Evolutionary conservation across 192 early-diverging fungal genomes (phyloP).

Genomic region (Mortierella antarctica): DNA sequence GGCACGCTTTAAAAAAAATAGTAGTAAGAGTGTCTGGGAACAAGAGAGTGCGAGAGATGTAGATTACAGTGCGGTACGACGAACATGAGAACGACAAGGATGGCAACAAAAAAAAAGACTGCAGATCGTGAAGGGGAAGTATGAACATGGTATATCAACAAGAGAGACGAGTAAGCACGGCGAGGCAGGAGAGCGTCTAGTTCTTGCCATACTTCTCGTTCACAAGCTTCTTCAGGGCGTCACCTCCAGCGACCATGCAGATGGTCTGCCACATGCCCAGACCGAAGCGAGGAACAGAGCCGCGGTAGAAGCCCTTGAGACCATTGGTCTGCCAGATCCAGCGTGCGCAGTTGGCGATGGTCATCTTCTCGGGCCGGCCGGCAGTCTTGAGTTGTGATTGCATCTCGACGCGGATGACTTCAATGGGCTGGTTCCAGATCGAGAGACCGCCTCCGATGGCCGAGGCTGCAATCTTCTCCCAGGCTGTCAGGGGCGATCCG

Average conservation of each 20-base stretch:
- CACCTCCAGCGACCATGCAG: slow-evolving; percentile 87
- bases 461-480: slow-evolving; percentile 81
- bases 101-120: slow-evolving; percentile 4
- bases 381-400: slow-evolving; percentile 91
- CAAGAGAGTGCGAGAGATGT: no score
- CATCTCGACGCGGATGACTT: slow-evolving; percentile 99
- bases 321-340: slow-evolving; percentile 96
- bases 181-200: slow-evolving; percentile 1
- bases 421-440: slow-evolving; percentile 99
- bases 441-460: slow-evolving; percentile 89
- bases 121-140: background rate
- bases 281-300: slow-evolving; percentile 82
- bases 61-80: no score
- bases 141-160: background rate
- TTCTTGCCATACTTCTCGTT: slow-evolving; percentile 43
- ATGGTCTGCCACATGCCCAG: slow-evolving; percentile 87
- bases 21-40: no score
- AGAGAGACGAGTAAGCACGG: background rate
- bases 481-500: slow-evolving; percentile 53
- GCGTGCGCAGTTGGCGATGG: slow-evolving; percentile 82
- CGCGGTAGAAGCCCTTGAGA: slow-evolving; percentile 91
- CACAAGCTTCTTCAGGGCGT: slow-evolving; percentile 54
- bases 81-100: no score
- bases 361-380: slow-evolving; percentile 93
- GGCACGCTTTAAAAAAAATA: no score